Evolutionary conservation across 2,329 filamentous ascomycete genomes (phyloP).

Genomic region (Colletotrichum eleusines): DNA sequence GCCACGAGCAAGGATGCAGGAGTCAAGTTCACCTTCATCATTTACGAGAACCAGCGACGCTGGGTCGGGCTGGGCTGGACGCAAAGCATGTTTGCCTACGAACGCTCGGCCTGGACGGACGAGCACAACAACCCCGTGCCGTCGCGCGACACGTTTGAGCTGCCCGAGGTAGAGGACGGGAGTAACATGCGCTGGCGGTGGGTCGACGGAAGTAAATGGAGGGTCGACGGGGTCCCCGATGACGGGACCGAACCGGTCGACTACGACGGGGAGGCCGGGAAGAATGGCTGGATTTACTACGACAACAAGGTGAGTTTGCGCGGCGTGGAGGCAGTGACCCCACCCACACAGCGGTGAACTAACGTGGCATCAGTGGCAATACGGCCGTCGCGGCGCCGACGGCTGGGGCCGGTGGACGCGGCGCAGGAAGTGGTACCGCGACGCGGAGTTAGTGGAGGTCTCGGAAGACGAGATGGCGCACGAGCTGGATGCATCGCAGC

Average conservation of each 20-base stretch:
- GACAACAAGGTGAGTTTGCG: conserved; percentile 84
- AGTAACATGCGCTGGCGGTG: conserved; percentile 75
- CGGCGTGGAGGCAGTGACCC: background rate
- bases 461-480: conserved; percentile 48
- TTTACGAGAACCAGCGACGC: conserved; percentile 95
- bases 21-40: conserved; percentile 94
- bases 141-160: conserved; percentile 75
- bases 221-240: conserved; percentile 80
- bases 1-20: conserved; percentile 74
- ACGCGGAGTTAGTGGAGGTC: conserved; percentile 92
- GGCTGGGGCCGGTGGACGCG: conserved; percentile 96
- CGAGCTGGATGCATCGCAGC: conserved; percentile 35
- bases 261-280: conserved; percentile 71
- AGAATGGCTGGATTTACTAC: conserved; percentile 94
- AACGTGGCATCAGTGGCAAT: conserved; percentile 77
- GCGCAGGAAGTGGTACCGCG: conserved; percentile 94
- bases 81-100: conserved; percentile 88
- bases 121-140: conserved; percentile 89
- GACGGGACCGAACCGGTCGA: conserved; percentile 58
- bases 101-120: conserved; percentile 93
- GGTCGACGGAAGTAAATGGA: conserved; percentile 89
- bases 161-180: conserved; percentile 72
- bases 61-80: conserved; percentile 98
- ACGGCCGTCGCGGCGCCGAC: conserved; percentile 84
- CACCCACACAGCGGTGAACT: background rate